Evolutionary conservation across 2,329 filamentous ascomycete species (phyloP).

Genomic region (Xylariales sp.): DNA sequence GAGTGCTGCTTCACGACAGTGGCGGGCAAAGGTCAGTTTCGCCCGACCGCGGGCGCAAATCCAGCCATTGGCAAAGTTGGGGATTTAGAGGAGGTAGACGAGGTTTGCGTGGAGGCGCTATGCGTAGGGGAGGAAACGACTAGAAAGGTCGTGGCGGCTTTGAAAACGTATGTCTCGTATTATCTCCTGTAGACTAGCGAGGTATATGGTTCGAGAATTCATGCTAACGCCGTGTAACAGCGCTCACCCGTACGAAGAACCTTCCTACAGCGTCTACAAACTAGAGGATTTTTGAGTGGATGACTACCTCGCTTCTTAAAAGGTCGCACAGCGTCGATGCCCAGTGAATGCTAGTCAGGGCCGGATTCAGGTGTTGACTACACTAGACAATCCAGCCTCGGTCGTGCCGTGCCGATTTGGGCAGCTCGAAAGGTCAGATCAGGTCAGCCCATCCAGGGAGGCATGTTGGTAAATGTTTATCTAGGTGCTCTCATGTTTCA

Average conservation of each 20-base stretch:
- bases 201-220: neutral
- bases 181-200: conserved; percentile 1
- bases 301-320: conserved; percentile 11
- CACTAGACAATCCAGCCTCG: conserved; percentile 7
- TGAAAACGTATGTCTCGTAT: conserved; percentile 69
- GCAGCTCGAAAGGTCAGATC: conserved; percentile 14
- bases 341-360: neutral
- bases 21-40: conserved; percentile 72
- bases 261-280: conserved; percentile 61
- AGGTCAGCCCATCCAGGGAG: conserved; percentile 22
- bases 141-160: conserved; percentile 67
- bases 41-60: conserved; percentile 69
- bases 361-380: conserved; percentile 13
- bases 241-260: conserved; percentile 65
- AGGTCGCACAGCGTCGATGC: conserved; percentile 22
- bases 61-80: conserved; percentile 71
- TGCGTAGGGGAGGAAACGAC: conserved; percentile 69
- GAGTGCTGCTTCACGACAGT: conserved; percentile 63
- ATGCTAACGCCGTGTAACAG: conserved; percentile 43
- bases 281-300: conserved; percentile 56
- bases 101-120: conserved; percentile 72
- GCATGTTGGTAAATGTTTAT: conserved; percentile 24
- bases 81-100: conserved; percentile 67
- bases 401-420: conserved; percentile 27
- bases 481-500: conserved; percentile 22